Conservation (phyloP, 2,329 filamentous ascomycete species). For the Botryosphaeria dothidea region DNA sequence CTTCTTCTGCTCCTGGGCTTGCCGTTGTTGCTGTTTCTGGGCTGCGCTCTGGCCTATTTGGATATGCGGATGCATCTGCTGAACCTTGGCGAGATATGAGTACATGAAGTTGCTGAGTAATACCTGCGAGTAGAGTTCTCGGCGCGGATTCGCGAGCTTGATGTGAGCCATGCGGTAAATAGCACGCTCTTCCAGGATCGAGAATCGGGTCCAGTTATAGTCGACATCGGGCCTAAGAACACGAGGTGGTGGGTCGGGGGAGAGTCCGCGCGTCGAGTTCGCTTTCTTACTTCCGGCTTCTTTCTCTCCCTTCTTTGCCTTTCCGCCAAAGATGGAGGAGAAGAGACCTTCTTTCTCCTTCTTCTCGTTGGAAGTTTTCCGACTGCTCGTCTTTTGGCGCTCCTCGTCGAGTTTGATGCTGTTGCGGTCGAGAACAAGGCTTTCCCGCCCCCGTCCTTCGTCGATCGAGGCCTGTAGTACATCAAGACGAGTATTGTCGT, state of each 20-base stretch:
- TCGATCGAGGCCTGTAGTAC: constrained; percentile 88
- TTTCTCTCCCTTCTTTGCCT: constrained; percentile 82
- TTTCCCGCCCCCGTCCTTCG: constrained; percentile 69
- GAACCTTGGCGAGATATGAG: constrained; percentile 95
- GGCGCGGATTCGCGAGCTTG: constrained; percentile 94
- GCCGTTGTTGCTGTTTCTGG: constrained; percentile 66
- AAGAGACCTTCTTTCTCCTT: constrained; percentile 95
- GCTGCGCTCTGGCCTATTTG: constrained; percentile 79
- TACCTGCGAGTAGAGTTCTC: constrained; percentile 90
- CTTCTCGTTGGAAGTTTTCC: constrained; percentile 69
- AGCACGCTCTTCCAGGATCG: constrained; percentile 90
- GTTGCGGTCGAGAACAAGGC: constrained; percentile 79
- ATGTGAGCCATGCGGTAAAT: constrained; percentile 99
- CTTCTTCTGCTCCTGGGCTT: constrained; percentile 50
- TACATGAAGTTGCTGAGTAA: constrained; percentile 99
- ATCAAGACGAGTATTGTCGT: constrained; percentile 72
- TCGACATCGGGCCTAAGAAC: constrained; percentile 83
- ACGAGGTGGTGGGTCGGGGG: constrained; percentile 72
- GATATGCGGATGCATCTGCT: constrained; percentile 97
- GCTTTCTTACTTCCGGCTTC: constrained; percentile 71
- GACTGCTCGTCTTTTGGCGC: constrained; percentile 74
- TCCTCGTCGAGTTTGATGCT: constrained; percentile 75
- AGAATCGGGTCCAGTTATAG: constrained; percentile 94
- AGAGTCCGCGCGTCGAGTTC: constrained; percentile 69
- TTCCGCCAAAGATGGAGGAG: constrained; percentile 86